Base-by-base conservation (phyloP, 2,329 filamentous ascomycete species). In the Colletotrichum scovillei region DNA sequence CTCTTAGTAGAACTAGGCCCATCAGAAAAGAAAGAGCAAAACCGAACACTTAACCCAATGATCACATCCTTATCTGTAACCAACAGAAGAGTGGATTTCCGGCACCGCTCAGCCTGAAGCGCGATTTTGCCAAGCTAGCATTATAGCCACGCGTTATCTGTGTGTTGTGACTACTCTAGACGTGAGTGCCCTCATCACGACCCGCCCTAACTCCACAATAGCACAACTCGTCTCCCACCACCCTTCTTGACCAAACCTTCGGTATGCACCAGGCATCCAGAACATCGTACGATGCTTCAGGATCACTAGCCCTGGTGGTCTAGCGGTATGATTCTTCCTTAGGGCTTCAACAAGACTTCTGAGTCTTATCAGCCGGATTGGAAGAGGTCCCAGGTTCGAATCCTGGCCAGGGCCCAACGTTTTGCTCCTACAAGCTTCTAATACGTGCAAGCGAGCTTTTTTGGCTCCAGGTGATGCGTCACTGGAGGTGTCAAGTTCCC, bases 271-370 rank as follows among this genome's bases (percentile, higher is more conserved):
- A 8, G 9, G 19, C 4, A 49, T 49, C 42, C 3, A 49, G 42
- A 49, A 22, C 42, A 49, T 49, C 4, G 42, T 49, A 49, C 8
- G 42, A 49, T 49, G 42, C 19, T 49, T 49, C 42, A 49, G 8
- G 42, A 11, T 16, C 19, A 38, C 11, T 30, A n/a, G 30, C 56
- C 56, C 56, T 59, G 30, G 56, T 59, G 56, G 30, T 59, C 30
- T 59, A 59, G 56, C 56, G 30, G 56, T 38, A 59, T 59, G 30
- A 59, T 59, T 22, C 56, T 59, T 59, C 56, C 30, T 59, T 59
- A 59, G 53, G 53, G 53, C 42, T 49, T 56, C 7, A 56, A 9
- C 4, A 22, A 49, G 42, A 49, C 19, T 49, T 49, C 8, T 19
- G 19, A 49, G 19, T 22, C 42, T 49, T 22, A 4, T n/a, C 42